A percentile compares a stretch with the other conserved stretches of the same genome.
These are phyloP conservation scores for Flueggea neowawraea DNA, from an alignment of 441 rosid species.

Conservation along the genomic window DNA sequence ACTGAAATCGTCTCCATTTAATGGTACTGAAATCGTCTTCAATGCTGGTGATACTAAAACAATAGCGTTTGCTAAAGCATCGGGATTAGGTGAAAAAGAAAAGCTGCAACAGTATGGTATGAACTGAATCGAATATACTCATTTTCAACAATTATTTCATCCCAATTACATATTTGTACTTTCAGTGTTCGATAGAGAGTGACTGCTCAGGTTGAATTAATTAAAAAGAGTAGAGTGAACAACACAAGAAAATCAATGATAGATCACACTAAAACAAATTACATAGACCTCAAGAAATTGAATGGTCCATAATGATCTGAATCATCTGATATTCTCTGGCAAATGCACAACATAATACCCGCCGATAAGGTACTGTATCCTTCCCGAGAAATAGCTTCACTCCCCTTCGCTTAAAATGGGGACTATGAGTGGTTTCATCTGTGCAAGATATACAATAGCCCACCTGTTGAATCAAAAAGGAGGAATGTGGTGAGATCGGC, in stretches of 20 bases:
- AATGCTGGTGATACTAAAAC: no score
- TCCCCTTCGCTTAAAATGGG: conserved; percentile 77
- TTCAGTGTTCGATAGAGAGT: conserved; percentile 6
- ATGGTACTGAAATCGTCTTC: no score
- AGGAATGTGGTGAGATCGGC: background rate
- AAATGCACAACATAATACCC: conserved; percentile 11
- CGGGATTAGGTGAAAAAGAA: no score
- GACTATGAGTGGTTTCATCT: conserved; percentile 93
- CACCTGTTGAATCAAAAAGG: conserved; percentile 50
- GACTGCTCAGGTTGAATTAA: conserved; percentile 24
- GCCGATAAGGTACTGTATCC: no score
- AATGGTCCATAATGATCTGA: conserved; percentile 2
- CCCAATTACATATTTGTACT: conserved; percentile 19
- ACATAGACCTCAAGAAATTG: conserved; percentile 24
- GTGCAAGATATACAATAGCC: conserved; percentile 96
- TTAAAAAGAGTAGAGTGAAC: conserved; percentile 7
- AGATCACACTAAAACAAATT: conserved; percentile 23
- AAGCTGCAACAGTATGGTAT: no score
- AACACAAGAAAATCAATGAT: conserved; percentile 18
- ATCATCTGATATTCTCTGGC: no score
- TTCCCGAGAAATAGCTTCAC: no score
- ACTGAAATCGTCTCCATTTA: no score
- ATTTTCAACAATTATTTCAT: conserved; percentile 19
- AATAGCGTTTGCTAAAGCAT: no score
- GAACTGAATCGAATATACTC: background rate